Base-by-base conservation (phyloP, 768 basidiomycete species). In the Lyophyllum shimeji region DNA sequence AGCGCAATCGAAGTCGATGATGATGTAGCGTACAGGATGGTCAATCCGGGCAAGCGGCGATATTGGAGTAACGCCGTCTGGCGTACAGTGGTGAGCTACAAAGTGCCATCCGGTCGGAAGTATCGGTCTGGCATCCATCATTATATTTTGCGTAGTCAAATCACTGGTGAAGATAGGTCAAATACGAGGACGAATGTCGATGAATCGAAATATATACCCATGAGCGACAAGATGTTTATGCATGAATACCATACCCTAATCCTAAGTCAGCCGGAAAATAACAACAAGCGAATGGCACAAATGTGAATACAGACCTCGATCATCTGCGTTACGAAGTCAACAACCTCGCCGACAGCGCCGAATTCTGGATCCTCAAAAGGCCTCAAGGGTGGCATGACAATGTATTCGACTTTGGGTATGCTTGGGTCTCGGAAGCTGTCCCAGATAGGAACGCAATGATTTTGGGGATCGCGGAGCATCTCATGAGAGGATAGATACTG, bases 361-460 rank as follows among this genome's bases (percentile, higher is more conserved):
- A 68, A 75, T 23, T 69, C 65, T 2, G 71, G 72, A 49, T 74
- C 69, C 45, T 73, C 67, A 50, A 71, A 75, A 17, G 63, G 63
- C 46, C 73, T 66, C 17, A 78, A 65, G 1, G 74, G 52, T 0
- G 76, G 78, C 70, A 75, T 76, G 1, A 71, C 65, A 2, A 74
- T 46, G 2, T 69, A 64, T 9, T 33, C 29, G 0, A 60, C 51
- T 7, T 66, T 37, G 1, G 53, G 48, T 0, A 55, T 52, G 13
- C 46, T 50, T 9, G 62, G 61, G 37, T 69, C 43, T 15, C 40
- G 7, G 0, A 73, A 13, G 0, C 58, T 21, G 8, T 72, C 70
- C 13, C 67, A 57, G 11, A 66, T 55, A 18, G 55, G 57, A 25
- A 57, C 52, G 18, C 46, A 55, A 23, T 60, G 53, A 33, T 64